These are phyloP conservation scores for Termitomyces sp. DNA, from an alignment of 768 basidiomycete species.

Conservation along the genomic window DNA sequence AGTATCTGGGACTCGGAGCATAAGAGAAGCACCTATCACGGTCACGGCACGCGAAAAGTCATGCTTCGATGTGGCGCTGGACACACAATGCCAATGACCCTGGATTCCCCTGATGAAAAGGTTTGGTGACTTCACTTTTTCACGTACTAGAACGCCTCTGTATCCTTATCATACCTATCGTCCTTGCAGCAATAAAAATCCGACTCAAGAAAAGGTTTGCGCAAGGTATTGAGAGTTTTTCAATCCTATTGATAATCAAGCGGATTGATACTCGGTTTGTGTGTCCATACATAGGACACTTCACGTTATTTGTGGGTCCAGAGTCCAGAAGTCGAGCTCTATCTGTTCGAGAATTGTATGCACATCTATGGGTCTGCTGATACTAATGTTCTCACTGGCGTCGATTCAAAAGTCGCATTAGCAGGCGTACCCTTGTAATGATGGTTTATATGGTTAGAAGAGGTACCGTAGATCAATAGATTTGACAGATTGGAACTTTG, in stretches of 20 bases:
- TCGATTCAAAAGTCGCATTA: too few species aligned
- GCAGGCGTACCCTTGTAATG: neutral
- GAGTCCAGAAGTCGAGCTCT: neutral
- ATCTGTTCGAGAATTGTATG: neutral
- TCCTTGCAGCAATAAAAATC: neutral
- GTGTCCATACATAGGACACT: neutral
- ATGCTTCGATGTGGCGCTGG: constrained; percentile 1
- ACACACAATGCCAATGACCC: neutral
- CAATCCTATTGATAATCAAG: neutral
- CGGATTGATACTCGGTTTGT: neutral
- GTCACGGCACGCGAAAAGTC: neutral
- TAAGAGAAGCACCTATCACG: neutral
- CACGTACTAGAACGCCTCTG: too few species aligned
- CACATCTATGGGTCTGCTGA: too few species aligned
- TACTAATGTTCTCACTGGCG: too few species aligned
- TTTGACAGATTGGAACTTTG: neutral
- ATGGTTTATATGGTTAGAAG: neutral
- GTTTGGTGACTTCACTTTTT: neutral
- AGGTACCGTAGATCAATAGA: neutral
- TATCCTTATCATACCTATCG: neutral
- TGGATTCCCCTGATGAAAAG: neutral
- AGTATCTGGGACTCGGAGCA: neutral
- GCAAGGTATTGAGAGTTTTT: neutral
- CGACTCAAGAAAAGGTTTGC: neutral
- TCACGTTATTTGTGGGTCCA: neutral